Evolutionary conservation across 2,329 filamentous ascomycete genomes (phyloP), one percentile per base, ranked within the genome.

Genomic region (Verticillium nubilum): DNA sequence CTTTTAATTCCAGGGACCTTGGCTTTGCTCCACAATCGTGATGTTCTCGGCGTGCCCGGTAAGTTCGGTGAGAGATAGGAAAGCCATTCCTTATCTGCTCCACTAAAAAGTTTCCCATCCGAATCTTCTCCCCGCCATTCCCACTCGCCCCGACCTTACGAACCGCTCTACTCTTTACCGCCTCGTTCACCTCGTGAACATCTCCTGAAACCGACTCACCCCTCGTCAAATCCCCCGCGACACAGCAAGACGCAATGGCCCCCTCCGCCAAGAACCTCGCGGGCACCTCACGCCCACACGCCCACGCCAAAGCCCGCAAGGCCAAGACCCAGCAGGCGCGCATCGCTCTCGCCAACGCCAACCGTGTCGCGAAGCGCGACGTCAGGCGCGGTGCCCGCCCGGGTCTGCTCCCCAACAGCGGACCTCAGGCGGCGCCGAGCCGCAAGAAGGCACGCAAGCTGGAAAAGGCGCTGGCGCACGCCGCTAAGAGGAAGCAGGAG

Each of bases 181-280:
- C 27, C 19, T 50, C 2, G 7, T 50, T 19, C n/a, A 50, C n/a
- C 2, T 19, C 13, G 6, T 37, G 13, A 37, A 37, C 33, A 13
- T 15, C 7, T 17, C 2, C 33, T 17, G 13, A 15, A 17, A 17
- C 33, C 12, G 33, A 37, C 15, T 0, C 33, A 15, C 15, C 33
- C 33, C n/a, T 15, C 6, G 7, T 1, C 33, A 15, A 37, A 5
- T 6, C 2, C 33, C 5, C 12, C 12, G 15, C 31, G 2, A 13
- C 33, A 17, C n/a, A 13, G 6, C 17, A 37, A 37, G n/a, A 53
- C 52, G 25, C 25, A 27, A 70, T 58, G 23, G 85, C 84, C 81
- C 77, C 79, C 17, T 85, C 82, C 54, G 78, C 83, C 66, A 80
- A 81, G 64, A 86, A 84, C 73, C 83, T 82, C 67, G 86, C 86